Base-by-base conservation (phyloP, 1,284 basidiomycete genomes). In the Pseudomicrostroma phylloplanum region DNA sequence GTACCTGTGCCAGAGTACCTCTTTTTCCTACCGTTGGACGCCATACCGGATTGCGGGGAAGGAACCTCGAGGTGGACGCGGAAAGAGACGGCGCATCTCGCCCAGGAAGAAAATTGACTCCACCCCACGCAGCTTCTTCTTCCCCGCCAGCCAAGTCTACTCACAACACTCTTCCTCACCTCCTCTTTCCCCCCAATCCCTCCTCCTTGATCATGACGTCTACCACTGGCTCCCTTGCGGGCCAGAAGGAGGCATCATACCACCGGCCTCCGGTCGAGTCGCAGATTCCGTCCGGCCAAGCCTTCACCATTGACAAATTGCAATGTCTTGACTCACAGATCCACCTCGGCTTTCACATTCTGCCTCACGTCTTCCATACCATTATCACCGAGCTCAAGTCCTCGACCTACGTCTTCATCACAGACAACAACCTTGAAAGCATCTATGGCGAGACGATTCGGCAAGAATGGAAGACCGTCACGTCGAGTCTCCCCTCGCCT, bases 361-460 rank as follows among this genome's bases (percentile, higher is more conserved):
- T 73, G 61, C 71, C 72, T 56, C 77, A 79, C 67, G 74, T 78
- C 58, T 88, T 87, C 68, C 75, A 83, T 57, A 96, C 90, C 15
- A 86, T 96, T 68, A 60, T 75, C 36, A 79, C 83, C 0, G 85
- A 85, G 4, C 85, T 96, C 40, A 85, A 88, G 0, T 89, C 92
- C 0, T 91, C 92, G 9, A 87, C 90, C 61, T 98, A 97, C 81
- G 89, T 92, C 73, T 85, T 98, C 69, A 82, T 98, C 80, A 96
- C 93, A 49, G 94, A 98, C 81, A 87, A 89, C 42, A 87, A 93
- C 80, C 86, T 98, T 74, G 90, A 89, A 0, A 83, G 83, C 1
- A 84, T 91, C 67, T 88, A 93, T 80, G 86, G 94, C 53, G 69
- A 82, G 2, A 80, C 83, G 3, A 88, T 94, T 78, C 81, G 87